A percentile compares a stretch with the other conserved stretches of the same genome.
These are phyloP conservation scores for Coniochaeta prunicola DNA, from an alignment of 2,329 filamentous ascomycete species.

Conservation along the genomic window DNA sequence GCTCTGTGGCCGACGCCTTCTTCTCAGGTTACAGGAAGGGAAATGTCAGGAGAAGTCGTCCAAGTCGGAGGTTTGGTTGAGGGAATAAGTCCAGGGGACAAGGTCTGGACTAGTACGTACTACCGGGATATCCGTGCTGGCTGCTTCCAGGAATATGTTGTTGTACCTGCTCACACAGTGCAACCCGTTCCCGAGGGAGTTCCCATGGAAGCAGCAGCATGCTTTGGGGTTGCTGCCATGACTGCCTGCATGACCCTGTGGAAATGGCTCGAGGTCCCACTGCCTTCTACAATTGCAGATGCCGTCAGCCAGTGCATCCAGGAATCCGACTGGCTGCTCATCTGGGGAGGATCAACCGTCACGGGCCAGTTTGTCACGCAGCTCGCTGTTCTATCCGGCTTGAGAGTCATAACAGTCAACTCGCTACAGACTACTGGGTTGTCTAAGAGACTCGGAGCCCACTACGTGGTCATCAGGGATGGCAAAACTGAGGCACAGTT, in stretches of 20 bases:
- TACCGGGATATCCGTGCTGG: constrained; percentile 32
- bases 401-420: constrained; percentile 26
- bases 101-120: constrained; percentile 30
- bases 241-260: constrained; percentile 34
- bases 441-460: too few relatives aligned
- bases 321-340: constrained; percentile 20
- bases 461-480: too few relatives aligned
- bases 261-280: constrained; percentile 29
- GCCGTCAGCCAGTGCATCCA: constrained; percentile 3
- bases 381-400: constrained; percentile 23
- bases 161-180: constrained; percentile 33
- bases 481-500: too few relatives aligned
- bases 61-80: too few relatives aligned
- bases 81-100: too few relatives aligned
- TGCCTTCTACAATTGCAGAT: constrained; percentile 4
- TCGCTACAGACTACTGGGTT: too few relatives aligned
- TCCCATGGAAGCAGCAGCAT: constrained; percentile 24
- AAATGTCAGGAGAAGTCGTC: too few relatives aligned
- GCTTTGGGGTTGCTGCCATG: constrained; percentile 30
- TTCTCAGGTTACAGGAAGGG: too few relatives aligned
- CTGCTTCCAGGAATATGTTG: constrained; percentile 33
- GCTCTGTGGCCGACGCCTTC: too few relatives aligned
- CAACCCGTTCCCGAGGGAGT: constrained; percentile 25
- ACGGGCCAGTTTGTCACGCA: constrained; percentile 34
- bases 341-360: constrained; percentile 34